Base-by-base conservation (phyloP, 1,284 basidiomycete genomes). In the Microbotryum scabiosae region DNA sequence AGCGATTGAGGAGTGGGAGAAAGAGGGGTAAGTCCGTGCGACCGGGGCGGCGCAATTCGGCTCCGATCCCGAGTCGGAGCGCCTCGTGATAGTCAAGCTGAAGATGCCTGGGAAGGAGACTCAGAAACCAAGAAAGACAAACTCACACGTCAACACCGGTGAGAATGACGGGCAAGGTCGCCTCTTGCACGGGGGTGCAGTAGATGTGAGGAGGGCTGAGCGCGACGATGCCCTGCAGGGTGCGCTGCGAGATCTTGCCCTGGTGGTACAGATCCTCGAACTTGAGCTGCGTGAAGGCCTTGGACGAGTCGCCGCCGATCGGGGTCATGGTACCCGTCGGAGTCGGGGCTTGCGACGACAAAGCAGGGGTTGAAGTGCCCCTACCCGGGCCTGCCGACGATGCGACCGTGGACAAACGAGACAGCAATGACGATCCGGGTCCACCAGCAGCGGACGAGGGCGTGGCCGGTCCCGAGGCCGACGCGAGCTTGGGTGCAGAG, bases 121-220 rank as follows among this genome's bases (percentile, higher is more conserved):
- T 50, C 30, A 28, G 1, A 51, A n/a, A 26, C 8, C 47, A 21
- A 28, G 26, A 9, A 32, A 46, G 41, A 10, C n/a, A 41, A 25
- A 52, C 65, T 54, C 25, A 67, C 63, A 79, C 72, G 57, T 79
- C 79, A 41, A 71, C 69, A 47, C 75, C 74, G 0, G 70, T 68
- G 4, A 80, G 67, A 45, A 77, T 75, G 7, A 75, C 67, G n/a
- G 76, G 75, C 20, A 81, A 70, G 1, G 79, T 80, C 44, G 75
- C 74, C 7, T 78, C 78, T 71, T 81, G 79, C 20, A 79, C 77
- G 53, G 75, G 73, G 4, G 77, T 76, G 69, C 77, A 77, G 65
- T 57, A 41, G 25, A 41, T 53, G 41, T 58, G 60, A 18, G 36
- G 36, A 41, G 36, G 36, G 2, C 62, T 59, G 12, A 59, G 59